Evolutionary conservation across 2,329 filamentous ascomycete species (phyloP).

Genomic region (Microsporum ferrugineum): DNA sequence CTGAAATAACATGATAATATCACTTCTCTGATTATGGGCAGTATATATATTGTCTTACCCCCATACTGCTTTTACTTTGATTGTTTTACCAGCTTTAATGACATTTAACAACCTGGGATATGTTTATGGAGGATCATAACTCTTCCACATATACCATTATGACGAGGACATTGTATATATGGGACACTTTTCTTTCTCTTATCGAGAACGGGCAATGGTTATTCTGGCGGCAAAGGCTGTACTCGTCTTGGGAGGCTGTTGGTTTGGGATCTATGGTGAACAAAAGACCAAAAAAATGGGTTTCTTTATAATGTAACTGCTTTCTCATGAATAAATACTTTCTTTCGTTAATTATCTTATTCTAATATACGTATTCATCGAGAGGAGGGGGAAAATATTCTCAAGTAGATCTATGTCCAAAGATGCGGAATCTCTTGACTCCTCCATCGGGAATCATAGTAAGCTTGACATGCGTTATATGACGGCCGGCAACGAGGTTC

Average conservation of each 20-base stretch:
- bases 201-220: neutral
- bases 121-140: neutral
- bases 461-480: conserved; percentile 80
- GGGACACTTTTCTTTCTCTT: neutral
- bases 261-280: neutral
- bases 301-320: neutral
- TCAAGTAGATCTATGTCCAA: conserved; percentile 47
- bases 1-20: neutral
- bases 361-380: neutral
- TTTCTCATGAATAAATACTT: neutral
- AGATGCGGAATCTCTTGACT: conserved; percentile 73
- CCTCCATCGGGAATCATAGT: conserved; percentile 90
- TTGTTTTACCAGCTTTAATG: neutral
- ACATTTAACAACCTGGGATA: neutral
- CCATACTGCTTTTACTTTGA: neutral
- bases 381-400: neutral
- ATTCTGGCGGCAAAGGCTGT: neutral
- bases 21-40: neutral
- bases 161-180: neutral
- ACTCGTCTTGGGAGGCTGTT: neutral
- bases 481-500: conserved; percentile 55
- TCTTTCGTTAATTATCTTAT: neutral
- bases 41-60: neutral
- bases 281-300: neutral
- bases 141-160: neutral